Evolutionary conservation across 1,139 yeast genomes (phyloP).

Genomic region (Candida sp.): DNA sequence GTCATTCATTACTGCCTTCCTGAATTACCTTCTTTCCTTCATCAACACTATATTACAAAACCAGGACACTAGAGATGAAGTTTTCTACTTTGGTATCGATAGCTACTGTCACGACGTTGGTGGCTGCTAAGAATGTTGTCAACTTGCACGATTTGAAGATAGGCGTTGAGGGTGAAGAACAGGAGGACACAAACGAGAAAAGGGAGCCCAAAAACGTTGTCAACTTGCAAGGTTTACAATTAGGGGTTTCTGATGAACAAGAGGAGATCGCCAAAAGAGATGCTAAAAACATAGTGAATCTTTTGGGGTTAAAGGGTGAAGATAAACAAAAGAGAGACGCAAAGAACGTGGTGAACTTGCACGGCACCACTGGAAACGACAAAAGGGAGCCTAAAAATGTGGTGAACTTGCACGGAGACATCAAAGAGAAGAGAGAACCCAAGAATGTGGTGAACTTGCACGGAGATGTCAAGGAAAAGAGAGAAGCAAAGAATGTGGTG

Average conservation of each 20-base stretch:
- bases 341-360: no score
- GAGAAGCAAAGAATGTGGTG: conserved; percentile 23
- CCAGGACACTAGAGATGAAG: conserved; percentile 7
- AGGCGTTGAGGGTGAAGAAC: conserved; percentile 5
- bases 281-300: conserved; percentile 21
- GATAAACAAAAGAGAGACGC: no score
- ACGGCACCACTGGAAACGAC: neutral
- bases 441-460: no score
- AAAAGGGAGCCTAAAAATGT: conserved; percentile 25
- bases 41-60: neutral
- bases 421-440: no score
- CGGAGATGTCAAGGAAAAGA: conserved; percentile 12
- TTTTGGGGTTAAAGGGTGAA: no score
- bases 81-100: conserved; percentile 7
- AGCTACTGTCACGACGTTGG: conserved; percentile 7
- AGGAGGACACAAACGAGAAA: conserved; percentile 15
- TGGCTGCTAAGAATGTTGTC: conserved; percentile 20
- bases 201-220: conserved; percentile 21
- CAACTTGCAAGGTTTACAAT: conserved; percentile 17
- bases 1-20: neutral
- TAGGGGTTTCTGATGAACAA: conserved; percentile 1
- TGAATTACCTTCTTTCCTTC: no score
- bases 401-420: conserved; percentile 6
- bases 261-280: conserved; percentile 19
- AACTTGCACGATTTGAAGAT: conserved; percentile 13